phyloP scores from a whole-genome alignment of 139 green algal genomes.

The Chlorella ohadii region DNA sequence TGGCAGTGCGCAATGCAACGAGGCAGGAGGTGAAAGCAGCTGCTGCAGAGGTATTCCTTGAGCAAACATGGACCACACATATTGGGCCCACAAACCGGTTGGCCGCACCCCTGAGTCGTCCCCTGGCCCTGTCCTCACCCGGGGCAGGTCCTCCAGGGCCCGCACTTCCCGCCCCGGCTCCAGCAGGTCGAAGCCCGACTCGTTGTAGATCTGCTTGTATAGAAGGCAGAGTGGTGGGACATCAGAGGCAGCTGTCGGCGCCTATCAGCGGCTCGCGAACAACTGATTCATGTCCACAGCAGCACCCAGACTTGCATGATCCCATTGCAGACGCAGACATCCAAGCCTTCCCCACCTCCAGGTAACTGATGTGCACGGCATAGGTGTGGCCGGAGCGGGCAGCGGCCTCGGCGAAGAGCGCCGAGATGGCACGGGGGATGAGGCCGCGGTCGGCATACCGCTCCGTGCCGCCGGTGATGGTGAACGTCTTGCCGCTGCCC shows the following conservation, averaged over 20 bases:
- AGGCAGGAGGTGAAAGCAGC: background rate
- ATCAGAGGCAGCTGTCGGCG: too few relatives aligned
- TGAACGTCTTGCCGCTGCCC: constrained; percentile 87
- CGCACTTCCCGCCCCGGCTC: background rate
- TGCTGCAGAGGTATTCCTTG: too few relatives aligned
- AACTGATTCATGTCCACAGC: too few relatives aligned
- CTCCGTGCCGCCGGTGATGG: constrained; percentile 77
- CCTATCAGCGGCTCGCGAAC: too few relatives aligned
- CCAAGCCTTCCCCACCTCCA: constrained; percentile 62
- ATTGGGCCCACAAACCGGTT: background rate
- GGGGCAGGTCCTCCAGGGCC: constrained; percentile 24
- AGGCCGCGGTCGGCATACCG: constrained; percentile 81
- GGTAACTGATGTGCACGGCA: constrained; percentile 84
- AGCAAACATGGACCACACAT: too few relatives aligned
- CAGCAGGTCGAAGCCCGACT: constrained; percentile 85
- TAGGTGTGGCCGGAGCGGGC: constrained; percentile 79
- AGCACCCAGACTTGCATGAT: too few relatives aligned
- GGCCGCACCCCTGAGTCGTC: background rate
- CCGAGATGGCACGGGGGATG: constrained; percentile 80
- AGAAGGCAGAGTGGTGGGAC: background rate
- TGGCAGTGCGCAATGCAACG: background rate
- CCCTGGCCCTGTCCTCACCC: constrained; percentile 1
- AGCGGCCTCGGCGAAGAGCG: constrained; percentile 86
- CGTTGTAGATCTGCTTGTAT: constrained; percentile 39
- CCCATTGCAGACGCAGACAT: too few relatives aligned